Base-by-base conservation (phyloP, 192 early-diverging fungal species). In the Backusella mclennaniae region DNA sequence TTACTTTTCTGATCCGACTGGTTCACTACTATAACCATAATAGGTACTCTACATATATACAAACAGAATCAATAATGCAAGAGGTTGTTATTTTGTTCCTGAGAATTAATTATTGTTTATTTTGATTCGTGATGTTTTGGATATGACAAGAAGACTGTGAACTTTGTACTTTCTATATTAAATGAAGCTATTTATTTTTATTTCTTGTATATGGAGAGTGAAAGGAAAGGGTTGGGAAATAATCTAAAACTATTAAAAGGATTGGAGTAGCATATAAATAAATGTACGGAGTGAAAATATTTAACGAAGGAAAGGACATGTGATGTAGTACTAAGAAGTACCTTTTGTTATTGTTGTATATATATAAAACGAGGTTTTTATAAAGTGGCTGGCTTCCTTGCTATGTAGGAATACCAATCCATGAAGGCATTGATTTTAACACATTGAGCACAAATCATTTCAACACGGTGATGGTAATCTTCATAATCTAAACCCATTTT, bases 391-490 rank as follows among this genome's bases (percentile, higher is more conserved):
- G 70, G 11, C 17, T 31, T 33, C 33, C 49, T 71, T 46, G 70
- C 70, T 0, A 71, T 17, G 4, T 29, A 71, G 11, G 59, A 66
- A 46, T 67, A 75, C 74, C 74, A 75, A n/a, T 75, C 56, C 35
- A 75, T 66, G 11, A 23, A 26, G 14, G 74, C 21, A 42, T 75
- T 42, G 67, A 41, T 75, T 33, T 39, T 38, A 11, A 75, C 74
- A 66, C 74, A 75, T 67, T 75, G 74, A 49, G 74, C 59, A 44
- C 63, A 67, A 17, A 75, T 66, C 74, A 75, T 75, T 23, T 75
- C 74, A 6, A 75, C 42, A 31, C 74, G 35, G 31, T 75, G 74
- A 19, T 38, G 29, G n/a, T 67, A 75, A 35, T 75, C 74, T 35
- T 75, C 74, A 12, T 38, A 66, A 35, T 42, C 39, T 29, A 75